A percentile compares a stretch with the other conserved stretches of the same genome.
Conservation (phyloP, 2,329 filamentous ascomycete genomes). For the Diaporthe vexans region DNA sequence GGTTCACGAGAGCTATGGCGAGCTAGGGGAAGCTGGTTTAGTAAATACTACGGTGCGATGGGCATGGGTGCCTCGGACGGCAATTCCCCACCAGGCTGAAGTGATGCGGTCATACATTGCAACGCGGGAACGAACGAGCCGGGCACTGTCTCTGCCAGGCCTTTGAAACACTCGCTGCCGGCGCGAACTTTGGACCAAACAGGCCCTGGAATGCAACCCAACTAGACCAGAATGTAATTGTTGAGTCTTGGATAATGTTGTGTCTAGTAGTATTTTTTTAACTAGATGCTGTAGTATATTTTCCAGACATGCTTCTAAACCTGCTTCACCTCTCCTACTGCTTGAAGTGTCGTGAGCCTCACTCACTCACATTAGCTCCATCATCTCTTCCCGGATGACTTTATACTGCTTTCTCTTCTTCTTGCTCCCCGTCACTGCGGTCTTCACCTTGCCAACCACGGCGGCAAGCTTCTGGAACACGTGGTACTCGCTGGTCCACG, state of each 20-base stretch:
- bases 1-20: neutral
- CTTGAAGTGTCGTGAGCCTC: neutral
- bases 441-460: slow-evolving; percentile 73
- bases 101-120: slow-evolving; percentile 38
- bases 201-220: slow-evolving; percentile 28
- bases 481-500: slow-evolving; percentile 80
- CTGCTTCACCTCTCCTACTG: neutral
- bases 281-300: neutral
- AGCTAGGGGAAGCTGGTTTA: neutral
- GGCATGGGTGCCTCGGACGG: slow-evolving; percentile 20
- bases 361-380: slow-evolving; percentile 48
- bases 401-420: slow-evolving; percentile 95
- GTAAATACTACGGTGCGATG: slow-evolving; percentile 17
- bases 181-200: slow-evolving; percentile 16
- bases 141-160: slow-evolving; percentile 19
- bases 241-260: neutral
- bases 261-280: neutral
- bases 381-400: slow-evolving; percentile 78
- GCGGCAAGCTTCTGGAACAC: slow-evolving; percentile 79
- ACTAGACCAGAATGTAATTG: neutral
- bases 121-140: slow-evolving; percentile 35
- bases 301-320: neutral
- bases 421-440: slow-evolving; percentile 67
- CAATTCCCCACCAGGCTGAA: slow-evolving; percentile 16
- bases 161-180: slow-evolving; percentile 30